Evolutionary conservation across 345 rosid species (phyloP), one percentile per base, ranked within the genome.

Genomic region (Dimocarpus longan): DNA sequence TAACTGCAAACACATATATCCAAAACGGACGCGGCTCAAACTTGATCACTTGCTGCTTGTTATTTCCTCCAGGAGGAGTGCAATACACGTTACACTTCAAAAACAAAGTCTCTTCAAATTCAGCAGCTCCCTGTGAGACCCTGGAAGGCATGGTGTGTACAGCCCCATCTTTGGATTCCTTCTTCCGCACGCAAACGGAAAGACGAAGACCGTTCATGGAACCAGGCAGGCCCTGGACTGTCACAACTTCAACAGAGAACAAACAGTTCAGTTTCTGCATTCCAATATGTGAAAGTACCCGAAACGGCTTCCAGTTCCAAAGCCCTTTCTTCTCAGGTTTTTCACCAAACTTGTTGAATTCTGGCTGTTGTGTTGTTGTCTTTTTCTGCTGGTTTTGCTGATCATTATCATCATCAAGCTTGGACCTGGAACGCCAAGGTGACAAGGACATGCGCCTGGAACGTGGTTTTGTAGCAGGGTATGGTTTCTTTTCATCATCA

Each of bases 131-230:
- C 73, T 92, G 94, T 10, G 97, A 89, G 37, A 95, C 97, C 62
- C 99, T 71, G 10, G 97, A 90, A 0, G 99, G 99, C 98, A 95
- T 93, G 1, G 99, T 93, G 71, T 90, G 91, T 15, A 95, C 98
- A 0, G 95, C 95, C 0, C 97, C 92, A 1, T 93, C 97, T 77
- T 89, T 93, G 0, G 90, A 86, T 73, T 95, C 98, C 73, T 93
- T 92, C 91, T 92, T 95, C 76, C 97, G 79, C 12, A 93, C 93
- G 63, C 93, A 91, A 70, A 93, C 97, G 0, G 95, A 95, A 26
- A 95, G 95, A 5, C 99, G 91, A 50, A 95, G 89, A 3, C 99
- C 99, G 54, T 92, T 95, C 98, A 95, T 95, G 6, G 99, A 91
- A 28, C 94, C 87, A 0, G 98, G 94, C 43, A 95, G 89, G 66